Conservation (phyloP, 2,329 filamentous ascomycete genomes). For the Akanthomyces lecanii region DNA sequence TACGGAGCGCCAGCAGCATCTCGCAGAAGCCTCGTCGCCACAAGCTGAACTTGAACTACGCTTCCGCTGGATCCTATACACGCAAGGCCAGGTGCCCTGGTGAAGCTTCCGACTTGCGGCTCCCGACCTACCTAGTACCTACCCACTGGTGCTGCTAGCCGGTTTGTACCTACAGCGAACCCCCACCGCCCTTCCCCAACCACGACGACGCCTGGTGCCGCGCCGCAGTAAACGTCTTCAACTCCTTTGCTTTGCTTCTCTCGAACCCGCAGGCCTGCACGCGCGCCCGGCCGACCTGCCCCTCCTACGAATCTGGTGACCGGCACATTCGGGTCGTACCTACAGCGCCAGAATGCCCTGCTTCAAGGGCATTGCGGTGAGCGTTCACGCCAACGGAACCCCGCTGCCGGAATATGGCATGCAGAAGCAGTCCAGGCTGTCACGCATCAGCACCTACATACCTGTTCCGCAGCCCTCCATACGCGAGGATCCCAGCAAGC, state of each 20-base stretch:
- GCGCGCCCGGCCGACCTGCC: background rate
- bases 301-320: background rate
- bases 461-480: slow-evolving; percentile 87
- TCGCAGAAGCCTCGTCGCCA: background rate
- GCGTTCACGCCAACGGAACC: slow-evolving; percentile 77
- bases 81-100: background rate
- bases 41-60: background rate
- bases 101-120: background rate
- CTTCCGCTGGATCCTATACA: background rate
- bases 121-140: background rate
- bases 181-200: slow-evolving; percentile 18
- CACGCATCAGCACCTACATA: slow-evolving; percentile 95
- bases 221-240: background rate
- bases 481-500: slow-evolving; percentile 58
- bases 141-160: background rate
- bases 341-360: slow-evolving; percentile 65
- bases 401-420: slow-evolving; percentile 91
- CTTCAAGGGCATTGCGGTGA: slow-evolving; percentile 98
- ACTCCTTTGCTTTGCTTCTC: slow-evolving; percentile 5
- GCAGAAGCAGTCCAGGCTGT: slow-evolving; percentile 86
- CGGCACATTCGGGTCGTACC: background rate
- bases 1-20: background rate
- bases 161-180: background rate
- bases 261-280: background rate
- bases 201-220: background rate